A percentile compares a stretch with the other conserved stretches of the same genome.
Evolutionary conservation across 805 yeast genomes (phyloP).

Genomic region (Cyberlindnera xishuangbannaensis): DNA sequence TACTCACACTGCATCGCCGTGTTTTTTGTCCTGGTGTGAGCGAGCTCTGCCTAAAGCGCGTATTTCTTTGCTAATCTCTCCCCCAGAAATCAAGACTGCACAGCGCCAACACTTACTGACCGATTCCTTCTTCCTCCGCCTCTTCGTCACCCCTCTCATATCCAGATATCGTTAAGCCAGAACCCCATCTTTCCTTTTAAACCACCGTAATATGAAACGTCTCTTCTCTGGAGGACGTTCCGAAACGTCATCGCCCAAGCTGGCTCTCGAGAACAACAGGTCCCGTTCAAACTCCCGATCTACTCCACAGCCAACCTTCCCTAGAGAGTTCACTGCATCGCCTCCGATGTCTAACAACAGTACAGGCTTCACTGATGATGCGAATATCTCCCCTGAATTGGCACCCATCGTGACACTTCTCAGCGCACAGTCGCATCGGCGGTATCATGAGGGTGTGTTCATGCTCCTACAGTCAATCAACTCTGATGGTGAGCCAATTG

Average conservation of each 20-base stretch:
- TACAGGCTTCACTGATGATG: slow-evolving; percentile 13
- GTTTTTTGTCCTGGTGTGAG: too few relatives aligned
- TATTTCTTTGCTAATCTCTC: too few relatives aligned
- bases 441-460: slow-evolving; percentile 72
- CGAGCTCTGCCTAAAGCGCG: too few relatives aligned
- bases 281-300: slow-evolving; percentile 17
- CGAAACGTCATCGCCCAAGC: slow-evolving; percentile 15
- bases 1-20: too few relatives aligned
- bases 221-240: slow-evolving; percentile 21
- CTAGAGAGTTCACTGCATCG: neutral
- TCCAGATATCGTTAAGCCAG: slow-evolving; percentile 31
- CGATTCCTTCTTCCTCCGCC: too few relatives aligned
- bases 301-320: slow-evolving; percentile 4
- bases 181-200: too few relatives aligned
- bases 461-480: slow-evolving; percentile 68
- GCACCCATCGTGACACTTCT: slow-evolving; percentile 68
- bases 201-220: slow-evolving; percentile 22
- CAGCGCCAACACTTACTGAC: too few relatives aligned
- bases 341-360: slow-evolving; percentile 1
- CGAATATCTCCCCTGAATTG: slow-evolving; percentile 32
- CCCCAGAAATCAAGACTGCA: too few relatives aligned
- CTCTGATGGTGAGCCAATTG: slow-evolving; percentile 77
- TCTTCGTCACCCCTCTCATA: too few relatives aligned
- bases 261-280: slow-evolving; percentile 5
- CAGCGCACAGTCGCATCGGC: slow-evolving; percentile 68